Evolutionary conservation across 148 eudicot species (phyloP).

Genomic region (Heliamphora exappendiculata): DNA sequence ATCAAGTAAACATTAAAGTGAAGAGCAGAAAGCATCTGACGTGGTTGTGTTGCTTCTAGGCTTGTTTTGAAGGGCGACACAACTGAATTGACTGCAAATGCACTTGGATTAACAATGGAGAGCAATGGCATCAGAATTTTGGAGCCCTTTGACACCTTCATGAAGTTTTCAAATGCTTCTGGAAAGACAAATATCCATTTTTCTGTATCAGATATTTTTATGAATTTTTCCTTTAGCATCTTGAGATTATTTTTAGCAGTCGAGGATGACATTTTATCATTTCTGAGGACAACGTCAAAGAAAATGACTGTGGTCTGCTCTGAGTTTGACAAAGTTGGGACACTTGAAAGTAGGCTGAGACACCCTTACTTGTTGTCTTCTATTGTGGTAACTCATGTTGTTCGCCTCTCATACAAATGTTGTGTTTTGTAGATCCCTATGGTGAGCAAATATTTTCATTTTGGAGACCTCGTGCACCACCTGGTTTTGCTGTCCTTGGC

Average conservation of each 20-base stretch:
- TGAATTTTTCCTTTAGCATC: conserved; percentile 94
- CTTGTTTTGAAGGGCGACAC: conserved; percentile 78
- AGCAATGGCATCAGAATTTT: conserved; percentile 88
- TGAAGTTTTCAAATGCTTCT: conserved; percentile 65
- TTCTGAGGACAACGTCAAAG: conserved; percentile 68
- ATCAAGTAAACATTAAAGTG: neutral
- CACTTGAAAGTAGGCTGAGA: conserved; percentile 52
- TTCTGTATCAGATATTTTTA: conserved; percentile 76
- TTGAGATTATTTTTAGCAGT: conserved; percentile 90
- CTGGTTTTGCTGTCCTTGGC: conserved; percentile 94
- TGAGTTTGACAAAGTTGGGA: conserved; percentile 89
- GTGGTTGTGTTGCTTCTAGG: conserved; percentile 37
- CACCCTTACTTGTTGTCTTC: conserved; percentile 2
- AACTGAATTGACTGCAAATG: conserved; percentile 73
- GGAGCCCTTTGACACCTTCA: conserved; percentile 91
- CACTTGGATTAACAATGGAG: conserved; percentile 86
- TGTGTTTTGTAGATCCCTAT: conserved; percentile 34
- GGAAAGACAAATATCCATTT: conserved; percentile 77
- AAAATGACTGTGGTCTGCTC: conserved; percentile 82
- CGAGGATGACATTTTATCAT: conserved; percentile 79
- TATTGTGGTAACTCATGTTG: conserved; percentile 1
- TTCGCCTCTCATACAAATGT: neutral
- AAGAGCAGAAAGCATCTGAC: conserved; percentile 1
- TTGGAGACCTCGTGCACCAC: conserved; percentile 98
- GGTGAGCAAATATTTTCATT: conserved; percentile 66